These are phyloP conservation scores for Emericellopsis cladophorae DNA, from an alignment of 2,329 filamentous ascomycete genomes.

Conservation along the genomic window DNA sequence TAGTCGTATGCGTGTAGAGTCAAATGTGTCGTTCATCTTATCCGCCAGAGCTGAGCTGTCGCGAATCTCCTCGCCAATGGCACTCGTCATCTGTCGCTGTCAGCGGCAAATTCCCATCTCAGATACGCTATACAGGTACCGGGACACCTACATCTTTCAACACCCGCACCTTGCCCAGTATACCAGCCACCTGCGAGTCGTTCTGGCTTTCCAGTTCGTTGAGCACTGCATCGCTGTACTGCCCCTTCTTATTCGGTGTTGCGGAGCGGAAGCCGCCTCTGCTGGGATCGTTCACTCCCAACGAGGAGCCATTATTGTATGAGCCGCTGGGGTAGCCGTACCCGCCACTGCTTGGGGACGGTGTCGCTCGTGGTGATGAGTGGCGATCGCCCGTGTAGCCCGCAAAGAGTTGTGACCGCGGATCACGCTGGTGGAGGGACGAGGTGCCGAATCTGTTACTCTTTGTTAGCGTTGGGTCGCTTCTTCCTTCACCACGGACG, in stretches of 20 bases:
- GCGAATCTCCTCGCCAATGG: slow-evolving; percentile 91
- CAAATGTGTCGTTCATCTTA: slow-evolving; percentile 93
- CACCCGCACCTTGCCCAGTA: slow-evolving; percentile 78
- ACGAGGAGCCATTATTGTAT: slow-evolving; percentile 14
- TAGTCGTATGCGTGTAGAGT: slow-evolving; percentile 67
- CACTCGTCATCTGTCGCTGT: slow-evolving; percentile 60
- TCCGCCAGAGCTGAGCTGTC: slow-evolving; percentile 80
- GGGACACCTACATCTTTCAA: slow-evolving; percentile 64
- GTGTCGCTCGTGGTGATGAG: slow-evolving; percentile 26
- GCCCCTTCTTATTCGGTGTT: slow-evolving; percentile 67
- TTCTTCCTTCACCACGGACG: background rate
- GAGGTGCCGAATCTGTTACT: slow-evolving; percentile 49
- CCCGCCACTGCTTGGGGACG: slow-evolving; percentile 23
- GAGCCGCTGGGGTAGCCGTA: slow-evolving; percentile 32
- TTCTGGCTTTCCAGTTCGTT: slow-evolving; percentile 95
- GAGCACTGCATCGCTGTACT: slow-evolving; percentile 85
- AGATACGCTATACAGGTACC: background rate
- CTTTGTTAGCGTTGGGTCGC: background rate
- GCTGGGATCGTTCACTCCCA: slow-evolving; percentile 2
- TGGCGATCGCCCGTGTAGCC: slow-evolving; percentile 45
- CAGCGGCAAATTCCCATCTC: background rate
- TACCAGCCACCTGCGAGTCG: slow-evolving; percentile 78
- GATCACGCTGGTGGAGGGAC: slow-evolving; percentile 61
- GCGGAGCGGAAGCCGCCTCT: slow-evolving; percentile 44
- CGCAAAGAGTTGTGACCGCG: slow-evolving; percentile 62